These are phyloP conservation scores for Colletotrichum abscissum DNA, from an alignment of 2,329 filamentous ascomycete genomes.

Conservation along the genomic window DNA sequence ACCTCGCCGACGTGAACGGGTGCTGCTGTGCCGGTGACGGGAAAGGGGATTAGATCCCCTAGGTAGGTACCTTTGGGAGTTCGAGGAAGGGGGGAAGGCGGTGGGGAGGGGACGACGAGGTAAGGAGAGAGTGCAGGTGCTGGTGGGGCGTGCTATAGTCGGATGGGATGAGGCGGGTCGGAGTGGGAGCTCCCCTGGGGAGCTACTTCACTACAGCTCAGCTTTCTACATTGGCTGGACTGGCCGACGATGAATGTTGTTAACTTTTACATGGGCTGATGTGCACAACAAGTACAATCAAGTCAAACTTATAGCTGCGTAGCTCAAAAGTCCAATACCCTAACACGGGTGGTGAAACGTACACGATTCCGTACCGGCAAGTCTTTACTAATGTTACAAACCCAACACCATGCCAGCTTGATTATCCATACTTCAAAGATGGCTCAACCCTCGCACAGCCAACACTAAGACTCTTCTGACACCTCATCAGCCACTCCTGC, in stretches of 20 bases:
- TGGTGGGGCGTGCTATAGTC: background rate
- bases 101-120: background rate
- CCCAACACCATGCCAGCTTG: background rate
- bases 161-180: too few species aligned
- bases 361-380: background rate
- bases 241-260: too few species aligned
- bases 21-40: too few species aligned
- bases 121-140: background rate
- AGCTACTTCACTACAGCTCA: too few species aligned
- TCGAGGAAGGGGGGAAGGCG: background rate
- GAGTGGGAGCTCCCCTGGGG: too few species aligned
- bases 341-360: background rate
- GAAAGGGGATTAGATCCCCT: too few species aligned
- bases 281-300: background rate
- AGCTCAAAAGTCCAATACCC: background rate
- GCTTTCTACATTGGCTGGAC: too few species aligned
- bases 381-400: background rate
- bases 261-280: background rate
- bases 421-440: background rate
- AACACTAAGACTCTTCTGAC: background rate
- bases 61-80: too few species aligned
- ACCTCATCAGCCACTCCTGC: background rate
- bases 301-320: background rate
- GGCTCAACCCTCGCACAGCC: background rate
- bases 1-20: too few species aligned